Percentiles rank a stretch among this genome's conserved stretches.
These are phyloP conservation scores for Talaromyces islandicus DNA, from an alignment of 2,329 filamentous ascomycete genomes.

Conservation along the genomic window DNA sequence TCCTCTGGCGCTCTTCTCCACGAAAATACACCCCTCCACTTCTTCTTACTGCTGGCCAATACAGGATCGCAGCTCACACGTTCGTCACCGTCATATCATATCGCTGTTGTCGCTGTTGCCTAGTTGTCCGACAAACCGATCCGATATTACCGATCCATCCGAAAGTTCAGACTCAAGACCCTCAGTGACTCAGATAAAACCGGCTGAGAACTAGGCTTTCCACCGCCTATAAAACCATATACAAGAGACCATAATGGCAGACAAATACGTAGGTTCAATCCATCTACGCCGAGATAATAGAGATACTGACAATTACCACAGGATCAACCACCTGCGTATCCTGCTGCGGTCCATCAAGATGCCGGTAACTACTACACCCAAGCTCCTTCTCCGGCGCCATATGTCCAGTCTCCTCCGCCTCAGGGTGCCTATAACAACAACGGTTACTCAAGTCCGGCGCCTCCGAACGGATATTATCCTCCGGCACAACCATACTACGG, in stretches of 20 bases:
- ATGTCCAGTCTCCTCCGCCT: slow-evolving; percentile 19
- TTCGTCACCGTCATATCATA: background rate
- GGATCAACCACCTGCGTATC: slow-evolving; percentile 31
- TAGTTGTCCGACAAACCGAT: background rate
- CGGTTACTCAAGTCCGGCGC: slow-evolving; percentile 15
- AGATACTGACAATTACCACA: background rate
- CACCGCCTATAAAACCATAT: background rate
- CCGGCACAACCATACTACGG: slow-evolving; percentile 26
- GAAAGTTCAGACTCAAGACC: background rate
- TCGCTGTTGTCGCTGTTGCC: background rate
- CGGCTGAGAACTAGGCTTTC: background rate
- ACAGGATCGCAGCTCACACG: background rate
- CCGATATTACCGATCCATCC: background rate
- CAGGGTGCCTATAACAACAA: slow-evolving; percentile 22
- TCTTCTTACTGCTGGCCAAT: background rate
- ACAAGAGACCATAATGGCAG: background rate
- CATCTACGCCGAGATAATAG: background rate
- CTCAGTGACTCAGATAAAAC: background rate
- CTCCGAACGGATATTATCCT: slow-evolving; percentile 29
- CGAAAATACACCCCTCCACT: background rate
- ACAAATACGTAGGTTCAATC: background rate
- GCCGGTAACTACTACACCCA: slow-evolving; percentile 18
- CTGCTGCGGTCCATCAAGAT: slow-evolving; percentile 26
- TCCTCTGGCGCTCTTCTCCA: background rate
- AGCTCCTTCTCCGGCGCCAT: slow-evolving; percentile 2